phyloP scores from a whole-genome alignment of 2,329 filamentous ascomycete species.

The Alternaria solani region DNA sequence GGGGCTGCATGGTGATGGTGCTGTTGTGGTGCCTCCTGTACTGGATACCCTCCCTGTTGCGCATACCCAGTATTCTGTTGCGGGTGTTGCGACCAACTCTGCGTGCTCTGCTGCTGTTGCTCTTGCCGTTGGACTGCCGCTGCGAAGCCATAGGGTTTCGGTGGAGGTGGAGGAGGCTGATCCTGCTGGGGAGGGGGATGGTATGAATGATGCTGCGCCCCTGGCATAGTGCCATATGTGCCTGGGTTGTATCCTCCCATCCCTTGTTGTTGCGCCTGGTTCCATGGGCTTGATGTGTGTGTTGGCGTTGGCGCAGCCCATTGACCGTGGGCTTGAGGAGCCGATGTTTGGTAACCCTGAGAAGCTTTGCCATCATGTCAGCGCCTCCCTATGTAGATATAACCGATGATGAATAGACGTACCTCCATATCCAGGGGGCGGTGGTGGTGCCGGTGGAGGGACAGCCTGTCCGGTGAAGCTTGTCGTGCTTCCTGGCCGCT shows the following conservation, averaged over 20 bases:
- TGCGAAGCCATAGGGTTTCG: slow-evolving; percentile 47
- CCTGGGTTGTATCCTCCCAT: slow-evolving; percentile 43
- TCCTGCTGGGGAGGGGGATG: slow-evolving; percentile 39
- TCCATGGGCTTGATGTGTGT: slow-evolving; percentile 35
- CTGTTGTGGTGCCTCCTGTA: slow-evolving; percentile 29
- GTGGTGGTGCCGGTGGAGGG: slow-evolving; percentile 25
- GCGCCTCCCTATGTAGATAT: slow-evolving; percentile 1
- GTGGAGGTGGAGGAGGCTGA: slow-evolving; percentile 47
- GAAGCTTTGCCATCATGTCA: slow-evolving; percentile 14
- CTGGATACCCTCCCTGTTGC: slow-evolving; percentile 39
- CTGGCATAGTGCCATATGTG: slow-evolving; percentile 45
- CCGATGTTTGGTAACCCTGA: slow-evolving; percentile 35
- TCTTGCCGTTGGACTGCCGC: slow-evolving; percentile 35
- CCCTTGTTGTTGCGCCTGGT: slow-evolving; percentile 33
- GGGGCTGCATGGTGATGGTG: slow-evolving; percentile 40
- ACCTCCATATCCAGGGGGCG: slow-evolving; percentile 43
- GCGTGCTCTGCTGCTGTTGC: slow-evolving; percentile 23
- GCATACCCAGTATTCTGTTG: slow-evolving; percentile 30
- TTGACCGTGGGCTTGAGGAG: slow-evolving; percentile 39
- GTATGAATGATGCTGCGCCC: slow-evolving; percentile 29
- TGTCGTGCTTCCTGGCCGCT: slow-evolving; percentile 42
- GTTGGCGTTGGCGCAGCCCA: slow-evolving; percentile 39
- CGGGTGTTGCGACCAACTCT: slow-evolving; percentile 29
- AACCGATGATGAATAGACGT: slow-evolving; percentile 5
- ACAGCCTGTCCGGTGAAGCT: slow-evolving; percentile 36